phyloP scores from a whole-genome alignment of 2,329 filamentous ascomycete species.

The Botrytis aclada region DNA sequence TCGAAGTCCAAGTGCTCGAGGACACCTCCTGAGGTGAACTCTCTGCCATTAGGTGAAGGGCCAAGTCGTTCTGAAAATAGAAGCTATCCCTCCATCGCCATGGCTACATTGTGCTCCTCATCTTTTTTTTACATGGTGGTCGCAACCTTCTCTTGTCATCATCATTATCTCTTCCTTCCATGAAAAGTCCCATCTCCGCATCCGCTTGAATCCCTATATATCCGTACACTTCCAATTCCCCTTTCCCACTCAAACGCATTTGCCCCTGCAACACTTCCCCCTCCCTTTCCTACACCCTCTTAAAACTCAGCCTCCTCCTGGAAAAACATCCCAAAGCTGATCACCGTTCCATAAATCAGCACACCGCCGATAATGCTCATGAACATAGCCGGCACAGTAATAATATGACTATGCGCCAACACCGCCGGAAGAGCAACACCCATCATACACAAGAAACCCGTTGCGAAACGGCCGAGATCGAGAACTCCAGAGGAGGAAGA shows the following conservation, averaged over 20 bases:
- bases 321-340: constrained; percentile 98
- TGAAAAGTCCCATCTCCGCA: neutral
- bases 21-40: neutral
- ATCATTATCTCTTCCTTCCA: neutral
- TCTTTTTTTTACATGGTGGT: neutral
- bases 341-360: constrained; percentile 96
- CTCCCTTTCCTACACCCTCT: neutral
- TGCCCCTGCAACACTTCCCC: neutral
- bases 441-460: constrained; percentile 95
- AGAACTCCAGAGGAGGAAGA: constrained; percentile 77
- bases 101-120: neutral
- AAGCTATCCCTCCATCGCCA: neutral
- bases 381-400: constrained; percentile 79
- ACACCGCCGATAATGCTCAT: constrained; percentile 94
- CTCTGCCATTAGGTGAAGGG: neutral
- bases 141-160: neutral
- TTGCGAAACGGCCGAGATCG: constrained; percentile 90
- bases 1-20: neutral
- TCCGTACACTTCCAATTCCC: neutral
- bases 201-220: neutral
- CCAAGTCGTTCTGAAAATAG: neutral
- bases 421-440: constrained; percentile 88
- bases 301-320: constrained; percentile 65
- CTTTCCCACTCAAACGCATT: neutral
- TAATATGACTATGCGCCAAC: constrained; percentile 82